These are phyloP conservation scores for Aspergillus sp. DNA, from an alignment of 2,329 filamentous ascomycete genomes.

Conservation along the genomic window DNA sequence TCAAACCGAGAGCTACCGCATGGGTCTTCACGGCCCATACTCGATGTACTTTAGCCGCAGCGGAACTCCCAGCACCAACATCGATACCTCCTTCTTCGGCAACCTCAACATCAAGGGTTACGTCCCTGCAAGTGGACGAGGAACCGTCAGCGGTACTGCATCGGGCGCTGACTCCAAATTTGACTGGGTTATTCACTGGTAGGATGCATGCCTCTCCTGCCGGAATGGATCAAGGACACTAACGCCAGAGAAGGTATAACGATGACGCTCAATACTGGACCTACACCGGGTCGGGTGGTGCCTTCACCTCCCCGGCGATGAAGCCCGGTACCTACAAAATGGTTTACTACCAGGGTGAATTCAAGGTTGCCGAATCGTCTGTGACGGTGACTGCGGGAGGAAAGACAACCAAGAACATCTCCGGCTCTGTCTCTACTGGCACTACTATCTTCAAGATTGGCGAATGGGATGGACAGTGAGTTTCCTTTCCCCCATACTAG, in stretches of 20 bases:
- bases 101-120: constrained; percentile 60
- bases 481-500: constrained; percentile 15
- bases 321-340: constrained; percentile 69
- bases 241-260: constrained; percentile 48
- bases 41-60: constrained; percentile 60
- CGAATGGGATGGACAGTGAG: constrained; percentile 60
- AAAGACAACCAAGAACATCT: constrained; percentile 52
- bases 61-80: constrained; percentile 51
- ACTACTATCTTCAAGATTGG: constrained; percentile 64
- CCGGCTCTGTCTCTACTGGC: constrained; percentile 48
- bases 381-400: constrained; percentile 53
- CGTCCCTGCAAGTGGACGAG: constrained; percentile 56
- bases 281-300: constrained; percentile 54
- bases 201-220: background rate
- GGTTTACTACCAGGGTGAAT: constrained; percentile 62
- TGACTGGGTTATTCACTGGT: constrained; percentile 64
- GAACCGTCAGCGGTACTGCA: constrained; percentile 61
- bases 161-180: constrained; percentile 55
- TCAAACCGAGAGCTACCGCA: constrained; percentile 61
- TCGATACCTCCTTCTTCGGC: constrained; percentile 61
- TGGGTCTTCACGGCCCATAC: constrained; percentile 67
- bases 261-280: constrained; percentile 64
- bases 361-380: constrained; percentile 51
- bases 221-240: background rate
- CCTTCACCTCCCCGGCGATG: constrained; percentile 65